Evolutionary conservation across 257 asterid species (phyloP).

Genomic region (Striga asiatica): DNA sequence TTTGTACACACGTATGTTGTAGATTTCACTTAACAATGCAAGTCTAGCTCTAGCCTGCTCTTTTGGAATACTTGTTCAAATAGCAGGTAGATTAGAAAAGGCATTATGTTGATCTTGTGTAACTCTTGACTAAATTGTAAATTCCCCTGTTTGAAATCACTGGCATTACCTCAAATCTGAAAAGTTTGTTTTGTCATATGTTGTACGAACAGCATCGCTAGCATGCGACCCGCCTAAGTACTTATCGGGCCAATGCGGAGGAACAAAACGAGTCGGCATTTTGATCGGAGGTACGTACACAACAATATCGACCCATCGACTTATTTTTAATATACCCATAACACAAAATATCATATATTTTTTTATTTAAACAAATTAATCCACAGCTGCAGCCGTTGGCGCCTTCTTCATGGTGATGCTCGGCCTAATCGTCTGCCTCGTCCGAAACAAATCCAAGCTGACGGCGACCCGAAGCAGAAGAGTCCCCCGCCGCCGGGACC

Average conservation of each 20-base stretch:
- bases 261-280: slow-evolving; percentile 63
- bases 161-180: too few relatives aligned
- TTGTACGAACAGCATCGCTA: slow-evolving; percentile 29
- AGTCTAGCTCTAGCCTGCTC: too few relatives aligned
- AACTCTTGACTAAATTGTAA: too few relatives aligned
- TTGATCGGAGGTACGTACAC: slow-evolving; percentile 53
- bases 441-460: slow-evolving; percentile 32
- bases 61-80: too few relatives aligned
- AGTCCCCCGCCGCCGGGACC: slow-evolving; percentile 24
- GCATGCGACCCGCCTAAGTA: slow-evolving; percentile 59
- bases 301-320: neutral
- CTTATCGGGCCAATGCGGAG: slow-evolving; percentile 76
- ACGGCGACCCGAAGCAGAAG: slow-evolving; percentile 27
- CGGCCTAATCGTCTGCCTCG: slow-evolving; percentile 40
- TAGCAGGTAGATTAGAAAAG: too few relatives aligned
- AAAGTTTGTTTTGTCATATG: neutral
- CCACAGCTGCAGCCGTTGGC: slow-evolving; percentile 55
- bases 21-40: too few relatives aligned
- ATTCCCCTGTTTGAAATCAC: too few relatives aligned
- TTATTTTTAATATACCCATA: neutral
- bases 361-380: too few relatives aligned
- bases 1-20: too few relatives aligned
- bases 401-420: slow-evolving; percentile 46
- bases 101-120: too few relatives aligned
- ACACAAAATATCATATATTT: too few relatives aligned